Evolutionary conservation across 2,329 filamentous ascomycete species (phyloP).

Genomic region (Cladosporium sp.): DNA sequence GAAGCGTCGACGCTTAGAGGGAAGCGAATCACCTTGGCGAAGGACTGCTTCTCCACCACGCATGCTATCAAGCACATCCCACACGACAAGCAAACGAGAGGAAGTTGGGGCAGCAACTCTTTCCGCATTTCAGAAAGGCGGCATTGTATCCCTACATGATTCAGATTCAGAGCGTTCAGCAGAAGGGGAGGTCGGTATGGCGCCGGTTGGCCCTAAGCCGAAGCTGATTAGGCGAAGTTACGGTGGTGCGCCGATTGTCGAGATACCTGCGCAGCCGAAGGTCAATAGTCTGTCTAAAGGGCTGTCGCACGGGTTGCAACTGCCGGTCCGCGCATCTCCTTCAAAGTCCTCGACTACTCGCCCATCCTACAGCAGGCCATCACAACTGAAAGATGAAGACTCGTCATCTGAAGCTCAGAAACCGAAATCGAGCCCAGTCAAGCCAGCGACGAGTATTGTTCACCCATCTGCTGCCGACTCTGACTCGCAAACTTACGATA

Average conservation of each 20-base stretch:
- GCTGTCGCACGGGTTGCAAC: background rate
- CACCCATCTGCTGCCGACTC: background rate
- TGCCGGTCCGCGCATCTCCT: constrained; percentile 1
- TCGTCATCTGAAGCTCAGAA: background rate
- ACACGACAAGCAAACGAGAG: background rate
- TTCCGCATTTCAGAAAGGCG: background rate
- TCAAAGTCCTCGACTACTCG: background rate
- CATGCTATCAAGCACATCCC: background rate
- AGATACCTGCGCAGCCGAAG: background rate
- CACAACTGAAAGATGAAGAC: background rate
- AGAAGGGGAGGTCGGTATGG: background rate
- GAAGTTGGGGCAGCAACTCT: background rate
- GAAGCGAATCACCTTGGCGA: background rate
- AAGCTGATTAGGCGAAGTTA: constrained; percentile 4
- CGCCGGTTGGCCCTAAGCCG: background rate
- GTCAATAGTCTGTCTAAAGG: background rate
- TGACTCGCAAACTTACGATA: constrained; percentile 7
- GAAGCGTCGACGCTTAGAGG: constrained; percentile 15
- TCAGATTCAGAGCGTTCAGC: constrained; percentile 1
- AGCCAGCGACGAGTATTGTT: background rate
- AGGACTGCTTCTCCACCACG: background rate
- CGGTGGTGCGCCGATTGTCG: constrained; percentile 2
- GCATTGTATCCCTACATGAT: background rate
- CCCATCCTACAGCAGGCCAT: background rate
- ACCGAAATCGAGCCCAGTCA: background rate